phyloP scores from a whole-genome alignment of 2,329 filamentous ascomycete species.

The Helotiales sp. region DNA sequence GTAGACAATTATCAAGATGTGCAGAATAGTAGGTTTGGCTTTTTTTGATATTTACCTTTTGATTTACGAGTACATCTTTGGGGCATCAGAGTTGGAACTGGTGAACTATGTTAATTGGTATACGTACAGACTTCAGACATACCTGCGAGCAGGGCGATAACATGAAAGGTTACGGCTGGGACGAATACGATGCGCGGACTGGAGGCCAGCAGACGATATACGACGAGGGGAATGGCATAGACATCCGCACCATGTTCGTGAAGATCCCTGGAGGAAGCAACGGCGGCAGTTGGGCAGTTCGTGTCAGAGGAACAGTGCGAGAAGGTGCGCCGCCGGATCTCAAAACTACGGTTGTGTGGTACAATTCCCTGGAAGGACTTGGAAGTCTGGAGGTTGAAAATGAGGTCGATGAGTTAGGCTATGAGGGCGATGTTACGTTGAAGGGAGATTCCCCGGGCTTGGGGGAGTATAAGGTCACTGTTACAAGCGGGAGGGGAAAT shows the following conservation, averaged over 20 bases:
- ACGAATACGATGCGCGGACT: constrained; percentile 88
- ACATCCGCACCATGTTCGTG: constrained; percentile 91
- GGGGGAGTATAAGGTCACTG: constrained; percentile 77
- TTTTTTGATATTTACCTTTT: background rate
- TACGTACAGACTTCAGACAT: constrained; percentile 76
- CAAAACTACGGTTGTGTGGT: constrained; percentile 81
- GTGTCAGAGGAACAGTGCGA: constrained; percentile 81
- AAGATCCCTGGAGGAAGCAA: constrained; percentile 86
- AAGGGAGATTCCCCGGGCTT: constrained; percentile 72
- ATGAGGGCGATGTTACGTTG: constrained; percentile 68
- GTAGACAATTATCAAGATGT: constrained; percentile 79
- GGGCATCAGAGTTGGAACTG: background rate
- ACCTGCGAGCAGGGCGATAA: constrained; percentile 95
- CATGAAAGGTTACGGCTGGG: constrained; percentile 97
- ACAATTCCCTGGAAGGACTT: constrained; percentile 78
- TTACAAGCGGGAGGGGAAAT: constrained; percentile 72
- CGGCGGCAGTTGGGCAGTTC: constrained; percentile 89
- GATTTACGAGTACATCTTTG: background rate
- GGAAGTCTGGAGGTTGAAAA: constrained; percentile 67
- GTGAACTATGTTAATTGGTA: constrained; percentile 23
- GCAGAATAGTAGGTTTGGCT: constrained; percentile 68
- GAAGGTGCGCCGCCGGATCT: constrained; percentile 69
- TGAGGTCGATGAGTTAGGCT: constrained; percentile 57
- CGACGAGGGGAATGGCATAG: constrained; percentile 84
- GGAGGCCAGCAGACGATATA: constrained; percentile 91